Conservation (phyloP, 2,329 filamentous ascomycete species). For the Coniochaeta hoffmannii region DNA sequence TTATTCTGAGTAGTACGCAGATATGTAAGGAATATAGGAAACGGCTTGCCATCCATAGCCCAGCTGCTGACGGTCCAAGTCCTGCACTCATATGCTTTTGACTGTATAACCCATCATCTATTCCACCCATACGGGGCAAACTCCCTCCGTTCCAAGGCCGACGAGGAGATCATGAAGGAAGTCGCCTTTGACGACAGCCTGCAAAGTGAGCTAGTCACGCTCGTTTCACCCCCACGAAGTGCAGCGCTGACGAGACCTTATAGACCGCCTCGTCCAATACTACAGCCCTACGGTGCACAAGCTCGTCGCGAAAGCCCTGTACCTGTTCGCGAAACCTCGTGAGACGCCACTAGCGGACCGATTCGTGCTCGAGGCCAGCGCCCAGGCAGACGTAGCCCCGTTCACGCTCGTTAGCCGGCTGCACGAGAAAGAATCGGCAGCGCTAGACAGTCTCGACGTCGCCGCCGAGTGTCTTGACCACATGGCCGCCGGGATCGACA, state of each 20-base stretch:
- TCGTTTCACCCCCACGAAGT: not conserved
- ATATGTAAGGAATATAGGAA: conserved; percentile 9
- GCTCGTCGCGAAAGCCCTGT: conserved; percentile 36
- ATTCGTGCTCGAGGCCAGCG: conserved; percentile 47
- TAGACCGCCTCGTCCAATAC: conserved; percentile 52
- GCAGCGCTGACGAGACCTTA: not conserved
- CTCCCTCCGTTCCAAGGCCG: conserved; percentile 45
- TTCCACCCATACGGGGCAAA: conserved; percentile 59
- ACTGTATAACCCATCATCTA: conserved; percentile 62
- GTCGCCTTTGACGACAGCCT: conserved; percentile 61
- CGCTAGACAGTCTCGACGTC: conserved; percentile 45
- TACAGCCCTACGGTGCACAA: conserved; percentile 47
- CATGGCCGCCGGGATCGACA: conserved; percentile 66
- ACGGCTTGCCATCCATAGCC: not conserved
- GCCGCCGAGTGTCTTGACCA: conserved; percentile 66
- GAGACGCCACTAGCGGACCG: conserved; percentile 50
- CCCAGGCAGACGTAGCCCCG: conserved; percentile 34
- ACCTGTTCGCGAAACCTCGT: conserved; percentile 44
- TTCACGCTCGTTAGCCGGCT: conserved; percentile 56
- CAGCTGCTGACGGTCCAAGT: conserved; percentile 13
- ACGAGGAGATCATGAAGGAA: conserved; percentile 61
- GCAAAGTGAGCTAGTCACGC: conserved; percentile 42
- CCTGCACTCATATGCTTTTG: conserved; percentile 61
- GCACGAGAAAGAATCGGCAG: conserved; percentile 34
- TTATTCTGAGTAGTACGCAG: conserved; percentile 2